A percentile compares a stretch with the other conserved stretches of the same genome.
Evolutionary conservation across 2,329 filamentous ascomycete species (phyloP).

Genomic region (Lecanicillium sp.): DNA sequence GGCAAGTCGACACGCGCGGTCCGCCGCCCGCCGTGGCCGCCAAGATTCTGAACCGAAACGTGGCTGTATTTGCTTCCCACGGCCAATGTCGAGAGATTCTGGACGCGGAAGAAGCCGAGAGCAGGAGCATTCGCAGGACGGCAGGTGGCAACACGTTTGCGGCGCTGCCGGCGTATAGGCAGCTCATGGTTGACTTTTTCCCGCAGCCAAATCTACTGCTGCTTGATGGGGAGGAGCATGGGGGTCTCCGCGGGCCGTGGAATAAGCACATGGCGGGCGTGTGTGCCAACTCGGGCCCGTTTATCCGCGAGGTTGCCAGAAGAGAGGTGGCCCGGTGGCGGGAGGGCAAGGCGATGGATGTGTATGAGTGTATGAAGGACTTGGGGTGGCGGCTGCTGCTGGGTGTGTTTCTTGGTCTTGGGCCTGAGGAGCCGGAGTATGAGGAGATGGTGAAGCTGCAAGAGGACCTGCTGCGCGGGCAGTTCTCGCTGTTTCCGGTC

Average conservation of each 20-base stretch:
- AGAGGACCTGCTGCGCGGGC: neutral
- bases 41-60: neutral
- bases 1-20: neutral
- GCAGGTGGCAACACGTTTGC: neutral
- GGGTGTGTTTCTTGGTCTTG: neutral
- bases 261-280: neutral
- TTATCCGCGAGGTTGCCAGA: neutral
- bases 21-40: neutral
- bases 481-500: neutral
- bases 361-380: neutral
- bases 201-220: neutral
- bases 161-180: neutral
- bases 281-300: neutral
- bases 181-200: neutral
- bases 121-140: neutral
- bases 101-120: neutral
- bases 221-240: neutral
- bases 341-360: neutral
- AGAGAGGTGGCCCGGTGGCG: neutral
- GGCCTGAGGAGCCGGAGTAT: neutral
- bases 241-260: neutral
- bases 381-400: neutral
- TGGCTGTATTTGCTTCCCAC: neutral
- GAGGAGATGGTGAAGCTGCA: neutral
- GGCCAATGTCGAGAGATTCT: neutral